phyloP scores from a whole-genome alignment of 2,329 filamentous ascomycete genomes.

The Capronia epimyces region DNA sequence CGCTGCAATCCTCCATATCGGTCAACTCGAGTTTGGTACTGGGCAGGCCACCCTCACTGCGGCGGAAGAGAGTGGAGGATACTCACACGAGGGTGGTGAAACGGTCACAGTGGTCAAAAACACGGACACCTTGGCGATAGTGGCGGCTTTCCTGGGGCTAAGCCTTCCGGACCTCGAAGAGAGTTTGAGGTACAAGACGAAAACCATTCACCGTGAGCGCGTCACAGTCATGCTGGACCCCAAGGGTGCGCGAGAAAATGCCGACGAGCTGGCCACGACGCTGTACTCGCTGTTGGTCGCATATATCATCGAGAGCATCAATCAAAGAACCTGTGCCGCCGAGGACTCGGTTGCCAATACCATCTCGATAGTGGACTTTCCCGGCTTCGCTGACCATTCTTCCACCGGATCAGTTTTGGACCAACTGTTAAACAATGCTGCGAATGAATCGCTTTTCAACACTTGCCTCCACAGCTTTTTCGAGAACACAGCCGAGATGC shows the following conservation, averaged over 20 bases:
- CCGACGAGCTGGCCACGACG: slow-evolving; percentile 87
- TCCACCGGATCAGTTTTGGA: slow-evolving; percentile 82
- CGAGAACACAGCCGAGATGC: slow-evolving; percentile 83
- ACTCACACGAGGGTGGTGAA: slow-evolving; percentile 89
- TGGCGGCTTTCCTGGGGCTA: slow-evolving; percentile 93
- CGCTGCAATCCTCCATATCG: slow-evolving; percentile 91
- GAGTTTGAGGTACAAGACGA: slow-evolving; percentile 90
- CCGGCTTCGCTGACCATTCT: slow-evolving; percentile 80
- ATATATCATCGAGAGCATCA: slow-evolving; percentile 88
- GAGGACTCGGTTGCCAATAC: slow-evolving; percentile 91
- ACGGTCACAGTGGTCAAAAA: slow-evolving; percentile 84
- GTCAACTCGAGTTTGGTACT: slow-evolving; percentile 88
- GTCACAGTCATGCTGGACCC: slow-evolving; percentile 99
- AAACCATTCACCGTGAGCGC: slow-evolving; percentile 89
- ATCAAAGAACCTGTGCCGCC: slow-evolving; percentile 77
- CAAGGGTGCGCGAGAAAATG: slow-evolving; percentile 79
- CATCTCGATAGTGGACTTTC: slow-evolving; percentile 91
- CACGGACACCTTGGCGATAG: slow-evolving; percentile 76
- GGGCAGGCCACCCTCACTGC: slow-evolving; percentile 71
- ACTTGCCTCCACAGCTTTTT: slow-evolving; percentile 94
- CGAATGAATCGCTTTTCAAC: slow-evolving; percentile 86
- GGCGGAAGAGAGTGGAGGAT: slow-evolving; percentile 89
- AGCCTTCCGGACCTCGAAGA: slow-evolving; percentile 73
- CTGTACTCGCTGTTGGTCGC: slow-evolving; percentile 91
- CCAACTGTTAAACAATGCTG: slow-evolving; percentile 90